Conservation (phyloP, 148 eudicot genomes). For the Arctostaphylos glauca region DNA sequence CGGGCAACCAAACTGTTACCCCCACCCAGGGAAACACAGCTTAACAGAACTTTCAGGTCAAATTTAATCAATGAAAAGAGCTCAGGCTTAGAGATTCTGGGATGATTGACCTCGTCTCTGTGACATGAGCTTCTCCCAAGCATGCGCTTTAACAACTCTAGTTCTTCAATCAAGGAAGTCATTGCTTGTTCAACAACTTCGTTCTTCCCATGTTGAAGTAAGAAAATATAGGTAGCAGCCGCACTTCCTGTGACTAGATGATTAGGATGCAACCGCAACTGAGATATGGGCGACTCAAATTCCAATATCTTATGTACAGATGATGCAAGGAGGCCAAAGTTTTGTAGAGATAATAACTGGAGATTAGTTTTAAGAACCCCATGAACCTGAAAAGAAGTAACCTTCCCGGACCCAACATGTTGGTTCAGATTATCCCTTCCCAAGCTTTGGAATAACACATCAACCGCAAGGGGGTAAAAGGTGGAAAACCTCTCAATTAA, state of each 20-base stretch:
- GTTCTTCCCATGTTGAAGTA: slow-evolving; percentile 81
- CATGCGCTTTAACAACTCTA: slow-evolving; percentile 48
- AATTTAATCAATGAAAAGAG: slow-evolving; percentile 68
- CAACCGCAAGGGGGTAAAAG: slow-evolving; percentile 69
- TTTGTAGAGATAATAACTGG: slow-evolving; percentile 83
- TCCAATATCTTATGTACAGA: slow-evolving; percentile 67
- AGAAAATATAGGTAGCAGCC: slow-evolving; percentile 85
- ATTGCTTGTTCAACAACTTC: slow-evolving; percentile 77
- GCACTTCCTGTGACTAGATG: slow-evolving; percentile 80
- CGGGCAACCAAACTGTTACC: slow-evolving; percentile 37
- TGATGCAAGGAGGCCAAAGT: slow-evolving; percentile 74
- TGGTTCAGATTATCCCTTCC: slow-evolving; percentile 32
- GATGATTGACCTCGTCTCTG: slow-evolving; percentile 21
- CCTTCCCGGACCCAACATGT: slow-evolving; percentile 26
- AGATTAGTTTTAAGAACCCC: slow-evolving; percentile 96
- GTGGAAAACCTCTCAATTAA: slow-evolving; percentile 69
- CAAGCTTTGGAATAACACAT: slow-evolving; percentile 75
- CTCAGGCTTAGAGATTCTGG: slow-evolving; percentile 52
- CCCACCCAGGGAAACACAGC: slow-evolving; percentile 56
- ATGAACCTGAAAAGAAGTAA: slow-evolving; percentile 82
- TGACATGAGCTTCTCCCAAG: slow-evolving; percentile 28
- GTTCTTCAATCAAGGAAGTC: slow-evolving; percentile 58
- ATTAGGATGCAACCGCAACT: slow-evolving; percentile 89
- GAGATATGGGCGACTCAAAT: slow-evolving; percentile 73
- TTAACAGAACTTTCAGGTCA: slow-evolving; percentile 70